A percentile compares a stretch with the other conserved stretches of the same genome.
phyloP scores from a whole-genome alignment of 805 yeast species.

The Zygosaccharomyces pseudorouxii region DNA sequence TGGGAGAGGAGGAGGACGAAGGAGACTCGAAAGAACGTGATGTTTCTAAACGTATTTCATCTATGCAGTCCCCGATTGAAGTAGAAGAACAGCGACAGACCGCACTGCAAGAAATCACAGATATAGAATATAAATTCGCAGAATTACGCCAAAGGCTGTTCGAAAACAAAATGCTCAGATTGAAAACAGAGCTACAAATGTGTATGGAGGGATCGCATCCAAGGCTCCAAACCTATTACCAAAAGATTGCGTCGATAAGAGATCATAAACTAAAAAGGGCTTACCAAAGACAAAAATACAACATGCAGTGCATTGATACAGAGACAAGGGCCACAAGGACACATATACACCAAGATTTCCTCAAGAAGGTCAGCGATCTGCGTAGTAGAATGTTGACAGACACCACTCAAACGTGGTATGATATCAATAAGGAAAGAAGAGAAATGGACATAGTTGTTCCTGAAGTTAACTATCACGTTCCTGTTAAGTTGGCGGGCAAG shows the following conservation, averaged over 20 bases:
- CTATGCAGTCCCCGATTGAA: conserved; percentile 26
- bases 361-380: conserved; percentile 61
- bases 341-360: conserved; percentile 76
- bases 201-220: conserved; percentile 91
- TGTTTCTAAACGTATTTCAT: conserved; percentile 7
- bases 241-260: conserved; percentile 66
- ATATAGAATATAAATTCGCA: conserved; percentile 84
- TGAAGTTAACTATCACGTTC: conserved; percentile 47
- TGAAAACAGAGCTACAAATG: conserved; percentile 79
- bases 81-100: conserved; percentile 27
- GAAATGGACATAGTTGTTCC: conserved; percentile 55
- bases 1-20: conserved; percentile 28
- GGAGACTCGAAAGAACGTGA: conserved; percentile 24
- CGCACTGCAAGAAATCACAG: conserved; percentile 58
- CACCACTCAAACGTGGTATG: conserved; percentile 87
- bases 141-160: conserved; percentile 75
- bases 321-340: conserved; percentile 79
- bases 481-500: conserved; percentile 32
- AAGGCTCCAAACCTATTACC: conserved; percentile 68
- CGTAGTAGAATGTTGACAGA: conserved; percentile 60
- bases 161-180: conserved; percentile 71
- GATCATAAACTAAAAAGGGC: conserved; percentile 60
- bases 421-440: conserved; percentile 82
- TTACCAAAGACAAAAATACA: conserved; percentile 52
- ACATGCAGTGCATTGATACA: conserved; percentile 67